Base-by-base conservation (phyloP, 768 basidiomycete genomes). In the Megacollybia marginata region DNA sequence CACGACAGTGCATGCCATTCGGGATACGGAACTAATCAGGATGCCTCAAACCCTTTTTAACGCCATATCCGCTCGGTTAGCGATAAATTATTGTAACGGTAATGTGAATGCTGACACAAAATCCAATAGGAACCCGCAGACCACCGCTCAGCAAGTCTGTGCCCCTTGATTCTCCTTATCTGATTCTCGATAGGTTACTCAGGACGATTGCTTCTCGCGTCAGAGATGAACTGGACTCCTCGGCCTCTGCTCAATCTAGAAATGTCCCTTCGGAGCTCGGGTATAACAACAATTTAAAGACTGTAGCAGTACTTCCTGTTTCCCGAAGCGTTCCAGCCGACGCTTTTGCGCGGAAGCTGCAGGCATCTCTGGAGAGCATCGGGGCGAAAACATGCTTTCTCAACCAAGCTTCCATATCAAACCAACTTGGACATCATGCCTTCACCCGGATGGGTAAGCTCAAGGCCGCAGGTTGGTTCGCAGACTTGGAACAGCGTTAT, bases 11-110 rank as follows among this genome's bases (percentile, higher is more conserved):
- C 95, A 98, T 67, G 96, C 96, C 7, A 98, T 99, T 55, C 91
- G 96, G 58, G 96, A 99, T 62, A 92, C 93, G 0, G 96, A 99
- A 64, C 75, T 99, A 11, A 95, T 95, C 28, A 74, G 95, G 28
- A 96, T 99, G 88, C 96, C 96, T 1, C 84, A 89, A 59, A 96
- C 96, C 0, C 74, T 99, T 9, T 99, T 98, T 73, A 98, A 98
- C 64, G 96, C 96, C 1, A 95, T 98, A 51, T 92, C 90, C 42
- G 85, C 88, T 10, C 72, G 88, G 87, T 86, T 52, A 54, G 77
- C 58, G n/a, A 34, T 52, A 35, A 18, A 40, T 18, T 15, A 16
- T 10, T 13, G 28, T 5, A 44, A 44, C 23, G 9, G 23, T 28
- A 31, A 16, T 44, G 44, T 8, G 38, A 40, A 40, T 40, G 38